A percentile compares a stretch with the other conserved stretches of the same genome.
phyloP scores from a whole-genome alignment of 805 yeast genomes.

The Henningerozyma blattae region DNA sequence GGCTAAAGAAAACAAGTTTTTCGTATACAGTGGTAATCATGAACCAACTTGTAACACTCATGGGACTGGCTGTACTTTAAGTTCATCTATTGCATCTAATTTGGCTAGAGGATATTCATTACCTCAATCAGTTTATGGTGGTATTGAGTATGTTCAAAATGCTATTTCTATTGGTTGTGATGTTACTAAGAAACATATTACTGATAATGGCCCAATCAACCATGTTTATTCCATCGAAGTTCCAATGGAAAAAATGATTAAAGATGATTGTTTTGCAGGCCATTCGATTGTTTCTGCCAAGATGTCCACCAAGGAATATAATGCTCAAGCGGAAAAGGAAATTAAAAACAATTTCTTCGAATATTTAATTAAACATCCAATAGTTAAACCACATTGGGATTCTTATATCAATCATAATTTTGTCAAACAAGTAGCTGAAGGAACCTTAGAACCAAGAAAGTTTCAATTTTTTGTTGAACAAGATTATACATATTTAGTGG shows the following conservation, averaged over 20 bases:
- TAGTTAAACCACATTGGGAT: conserved; percentile 43
- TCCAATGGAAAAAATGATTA: conserved; percentile 25
- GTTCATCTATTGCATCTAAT: conserved; percentile 70
- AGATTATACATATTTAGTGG: conserved; percentile 59
- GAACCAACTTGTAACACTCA: conserved; percentile 49
- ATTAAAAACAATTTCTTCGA: conserved; percentile 28
- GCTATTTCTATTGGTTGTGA: conserved; percentile 40
- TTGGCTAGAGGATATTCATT: conserved; percentile 44
- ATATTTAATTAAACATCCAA: conserved; percentile 44
- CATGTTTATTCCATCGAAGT: conserved; percentile 36
- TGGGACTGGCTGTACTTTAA: conserved; percentile 86
- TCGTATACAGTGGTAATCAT: conserved; percentile 36
- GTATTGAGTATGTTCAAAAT: conserved; percentile 54
- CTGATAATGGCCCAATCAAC: conserved; percentile 66
- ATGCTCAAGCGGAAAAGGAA: neutral
- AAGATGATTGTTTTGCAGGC: conserved; percentile 22
- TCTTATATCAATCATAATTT: conserved; percentile 51
- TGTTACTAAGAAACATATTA: conserved; percentile 24
- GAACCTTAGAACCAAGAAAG: conserved; percentile 34
- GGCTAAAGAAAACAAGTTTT: conserved; percentile 24
- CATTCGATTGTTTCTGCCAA: conserved; percentile 8
- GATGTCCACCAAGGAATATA: neutral
- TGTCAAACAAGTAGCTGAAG: conserved; percentile 39
- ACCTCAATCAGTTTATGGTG: conserved; percentile 37
- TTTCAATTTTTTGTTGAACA: conserved; percentile 43